Percentiles rank a stretch among this genome's conserved stretches.
Evolutionary conservation across 2,329 filamentous ascomycete species (phyloP).

Genomic region (Sclerotinia glacialis): DNA sequence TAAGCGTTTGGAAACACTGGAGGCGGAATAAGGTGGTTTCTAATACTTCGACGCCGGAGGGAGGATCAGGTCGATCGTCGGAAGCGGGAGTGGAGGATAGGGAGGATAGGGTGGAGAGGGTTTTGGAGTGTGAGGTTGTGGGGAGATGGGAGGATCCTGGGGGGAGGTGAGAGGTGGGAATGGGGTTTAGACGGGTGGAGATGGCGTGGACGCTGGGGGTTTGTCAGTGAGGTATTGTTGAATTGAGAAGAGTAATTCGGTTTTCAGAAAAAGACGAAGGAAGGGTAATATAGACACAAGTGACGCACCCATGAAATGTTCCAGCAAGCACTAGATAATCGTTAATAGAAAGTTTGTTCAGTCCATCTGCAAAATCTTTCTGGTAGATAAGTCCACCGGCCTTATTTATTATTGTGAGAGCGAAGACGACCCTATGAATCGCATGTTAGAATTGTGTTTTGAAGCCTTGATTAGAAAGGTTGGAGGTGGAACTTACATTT

Average conservation of each 20-base stretch:
- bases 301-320: slow-evolving; percentile 88
- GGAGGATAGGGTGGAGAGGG: slow-evolving; percentile 56
- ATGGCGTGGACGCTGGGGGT: slow-evolving; percentile 63
- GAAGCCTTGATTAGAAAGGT: not conserved
- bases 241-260: not conserved
- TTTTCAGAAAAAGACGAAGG: slow-evolving; percentile 25
- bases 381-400: slow-evolving; percentile 95
- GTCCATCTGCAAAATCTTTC: slow-evolving; percentile 81
- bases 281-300: slow-evolving; percentile 40
- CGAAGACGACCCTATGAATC: slow-evolving; percentile 78
- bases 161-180: slow-evolving; percentile 12
- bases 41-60: slow-evolving; percentile 84
- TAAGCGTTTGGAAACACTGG: slow-evolving; percentile 93
- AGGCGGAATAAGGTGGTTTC: slow-evolving; percentile 93
- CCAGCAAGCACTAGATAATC: slow-evolving; percentile 96
- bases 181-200: slow-evolving; percentile 24
- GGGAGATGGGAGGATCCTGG: slow-evolving; percentile 21
- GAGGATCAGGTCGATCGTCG: slow-evolving; percentile 54
- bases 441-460: not conserved
- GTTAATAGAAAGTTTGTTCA: slow-evolving; percentile 88
- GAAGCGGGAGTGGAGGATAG: slow-evolving; percentile 48
- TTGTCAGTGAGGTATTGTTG: slow-evolving; percentile 19
- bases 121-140: slow-evolving; percentile 64
- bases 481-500: not conserved
- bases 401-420: slow-evolving; percentile 98